Conservation (phyloP, 2,329 filamentous ascomycete genomes). For the Pseudogymnoascus verrucosus region DNA sequence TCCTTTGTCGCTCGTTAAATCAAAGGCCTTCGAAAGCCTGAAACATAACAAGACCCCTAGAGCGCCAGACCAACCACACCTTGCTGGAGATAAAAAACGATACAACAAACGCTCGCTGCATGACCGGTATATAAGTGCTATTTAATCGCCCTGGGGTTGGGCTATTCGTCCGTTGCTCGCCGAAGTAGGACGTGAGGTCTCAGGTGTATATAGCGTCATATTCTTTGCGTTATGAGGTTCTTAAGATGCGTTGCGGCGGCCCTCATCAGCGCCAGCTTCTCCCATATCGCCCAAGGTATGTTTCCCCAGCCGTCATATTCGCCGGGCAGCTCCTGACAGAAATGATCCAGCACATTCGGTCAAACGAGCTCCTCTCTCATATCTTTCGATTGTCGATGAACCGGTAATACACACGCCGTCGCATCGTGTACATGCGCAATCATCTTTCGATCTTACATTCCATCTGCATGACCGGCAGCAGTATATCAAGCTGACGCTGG, state of each 20-base stretch:
- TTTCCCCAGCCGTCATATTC: neutral
- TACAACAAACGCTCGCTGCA: neutral
- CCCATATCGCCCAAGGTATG: slow-evolving; percentile 8
- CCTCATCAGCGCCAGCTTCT: slow-evolving; percentile 4
- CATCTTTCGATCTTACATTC: slow-evolving; percentile 80
- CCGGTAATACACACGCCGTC: slow-evolving; percentile 70
- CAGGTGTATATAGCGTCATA: neutral
- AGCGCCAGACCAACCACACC: neutral
- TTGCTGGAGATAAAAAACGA: neutral
- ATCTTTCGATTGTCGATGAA: slow-evolving; percentile 65
- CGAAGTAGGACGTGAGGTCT: neutral
- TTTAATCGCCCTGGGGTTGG: neutral
- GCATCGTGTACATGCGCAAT: slow-evolving; percentile 70
- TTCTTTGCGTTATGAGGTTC: slow-evolving; percentile 4
- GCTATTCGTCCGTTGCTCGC: neutral
- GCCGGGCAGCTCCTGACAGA: slow-evolving; percentile 2
- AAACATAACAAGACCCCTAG: slow-evolving; percentile 4
- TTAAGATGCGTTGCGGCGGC: slow-evolving; percentile 8
- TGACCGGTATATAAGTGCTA: neutral
- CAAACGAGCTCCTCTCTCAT: slow-evolving; percentile 67
- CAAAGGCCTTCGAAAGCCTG: slow-evolving; percentile 1
- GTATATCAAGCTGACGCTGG: slow-evolving; percentile 68
- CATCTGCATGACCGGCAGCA: slow-evolving; percentile 58
- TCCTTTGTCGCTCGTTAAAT: slow-evolving; percentile 3
- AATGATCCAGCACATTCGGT: slow-evolving; percentile 54